These are phyloP conservation scores for Phytophthora meadii DNA, from an alignment of 352 stramenopile genomes.

Conservation along the genomic window DNA sequence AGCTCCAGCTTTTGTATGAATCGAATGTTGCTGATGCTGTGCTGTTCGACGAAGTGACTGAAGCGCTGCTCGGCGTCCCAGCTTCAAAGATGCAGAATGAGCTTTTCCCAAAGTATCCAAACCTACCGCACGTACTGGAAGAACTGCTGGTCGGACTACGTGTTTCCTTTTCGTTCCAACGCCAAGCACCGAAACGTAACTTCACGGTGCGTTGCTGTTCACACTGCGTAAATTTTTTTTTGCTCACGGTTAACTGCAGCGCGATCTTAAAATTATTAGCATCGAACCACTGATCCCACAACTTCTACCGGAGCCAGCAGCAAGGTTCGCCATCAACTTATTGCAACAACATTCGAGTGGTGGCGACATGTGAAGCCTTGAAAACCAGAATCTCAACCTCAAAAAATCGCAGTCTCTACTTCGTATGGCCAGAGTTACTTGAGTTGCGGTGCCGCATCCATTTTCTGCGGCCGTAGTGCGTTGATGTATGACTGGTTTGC, in stretches of 20 bases:
- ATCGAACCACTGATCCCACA: slow-evolving; percentile 49
- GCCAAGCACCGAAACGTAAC: slow-evolving; percentile 23
- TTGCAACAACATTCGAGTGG: slow-evolving; percentile 19
- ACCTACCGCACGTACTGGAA: slow-evolving; percentile 50
- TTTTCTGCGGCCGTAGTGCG: slow-evolving; percentile 65
- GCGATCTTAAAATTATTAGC: slow-evolving; percentile 55
- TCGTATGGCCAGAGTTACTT: no score
- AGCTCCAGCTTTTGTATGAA: slow-evolving; percentile 53
- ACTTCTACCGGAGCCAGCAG: slow-evolving; percentile 55
- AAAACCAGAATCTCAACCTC: no score
- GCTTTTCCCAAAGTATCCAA: slow-evolving; percentile 46
- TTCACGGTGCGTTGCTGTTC: slow-evolving; percentile 37
- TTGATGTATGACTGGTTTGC: slow-evolving; percentile 37
- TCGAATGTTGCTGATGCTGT: slow-evolving; percentile 44
- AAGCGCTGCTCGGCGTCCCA: slow-evolving; percentile 44
- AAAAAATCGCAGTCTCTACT: no score
- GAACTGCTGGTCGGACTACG: slow-evolving; percentile 60
- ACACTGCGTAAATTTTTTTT: background rate
- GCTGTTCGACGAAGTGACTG: slow-evolving; percentile 59
- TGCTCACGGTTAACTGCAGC: slow-evolving; percentile 24
- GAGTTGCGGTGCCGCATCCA: slow-evolving; percentile 7
- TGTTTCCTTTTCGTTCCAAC: slow-evolving; percentile 59
- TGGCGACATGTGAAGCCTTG: background rate
- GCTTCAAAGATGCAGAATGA: slow-evolving; percentile 37
- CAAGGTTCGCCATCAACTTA: slow-evolving; percentile 44